phyloP scores from a whole-genome alignment of 371 early-diverging fungal genomes.

The Phascolomyces articulosus region DNA sequence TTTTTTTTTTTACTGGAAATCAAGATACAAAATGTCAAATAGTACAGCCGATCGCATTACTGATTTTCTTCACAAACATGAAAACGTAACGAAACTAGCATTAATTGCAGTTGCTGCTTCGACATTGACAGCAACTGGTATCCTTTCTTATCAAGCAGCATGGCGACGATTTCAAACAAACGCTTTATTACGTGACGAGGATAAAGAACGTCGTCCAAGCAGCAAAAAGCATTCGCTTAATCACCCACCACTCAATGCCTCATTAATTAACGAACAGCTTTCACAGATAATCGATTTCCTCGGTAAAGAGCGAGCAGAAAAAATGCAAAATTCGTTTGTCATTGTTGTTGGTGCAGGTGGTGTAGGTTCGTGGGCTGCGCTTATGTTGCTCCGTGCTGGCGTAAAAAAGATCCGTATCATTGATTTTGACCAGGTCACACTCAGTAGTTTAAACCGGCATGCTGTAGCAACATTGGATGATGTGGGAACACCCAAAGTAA shows the following conservation, averaged over 20 bases:
- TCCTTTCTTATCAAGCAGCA: constrained; percentile 46
- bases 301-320: constrained; percentile 76
- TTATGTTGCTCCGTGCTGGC: constrained; percentile 91
- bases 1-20: background rate
- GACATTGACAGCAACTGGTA: constrained; percentile 54
- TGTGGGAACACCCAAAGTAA: constrained; percentile 90
- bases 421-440: constrained; percentile 95
- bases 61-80: constrained; percentile 13
- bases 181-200: constrained; percentile 45
- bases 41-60: constrained; percentile 10
- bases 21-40: background rate
- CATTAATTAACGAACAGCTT: constrained; percentile 83
- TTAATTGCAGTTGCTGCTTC: constrained; percentile 66
- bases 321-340: constrained; percentile 77
- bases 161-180: constrained; percentile 44
- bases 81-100: constrained; percentile 28
- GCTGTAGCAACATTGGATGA: constrained; percentile 87
- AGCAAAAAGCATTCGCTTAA: background rate
- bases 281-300: constrained; percentile 85
- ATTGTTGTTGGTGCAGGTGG: constrained; percentile 96
- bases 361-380: constrained; percentile 91
- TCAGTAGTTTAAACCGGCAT: constrained; percentile 90
- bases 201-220: constrained; percentile 9
- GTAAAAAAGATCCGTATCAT: constrained; percentile 87
- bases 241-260: constrained; percentile 47